Evolutionary conservation across 1,139 yeast species (phyloP).

Genomic region (Kluyveromyces sp.): DNA sequence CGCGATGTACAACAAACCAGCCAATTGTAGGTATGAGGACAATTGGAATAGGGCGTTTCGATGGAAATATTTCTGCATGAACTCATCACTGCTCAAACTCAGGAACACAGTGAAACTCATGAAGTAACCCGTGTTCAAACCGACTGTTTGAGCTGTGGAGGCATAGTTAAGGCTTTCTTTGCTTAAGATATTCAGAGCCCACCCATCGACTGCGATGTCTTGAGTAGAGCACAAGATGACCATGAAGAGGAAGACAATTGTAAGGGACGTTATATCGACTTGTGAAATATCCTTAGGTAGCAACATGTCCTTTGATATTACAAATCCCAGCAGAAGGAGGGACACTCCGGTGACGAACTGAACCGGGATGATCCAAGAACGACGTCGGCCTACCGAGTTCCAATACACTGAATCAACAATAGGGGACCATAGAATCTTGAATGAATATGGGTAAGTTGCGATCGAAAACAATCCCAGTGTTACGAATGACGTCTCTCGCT

Average conservation of each 20-base stretch:
- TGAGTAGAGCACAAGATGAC: constrained; percentile 94
- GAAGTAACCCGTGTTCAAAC: constrained; percentile 89
- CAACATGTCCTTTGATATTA: constrained; percentile 43
- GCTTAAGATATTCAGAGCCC: constrained; percentile 88
- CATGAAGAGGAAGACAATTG: constrained; percentile 58
- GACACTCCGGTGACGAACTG: constrained; percentile 71
- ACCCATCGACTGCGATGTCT: constrained; percentile 97
- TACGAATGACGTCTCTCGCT: constrained; percentile 63
- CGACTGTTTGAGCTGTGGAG: constrained; percentile 94
- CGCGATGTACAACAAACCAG: constrained; percentile 67
- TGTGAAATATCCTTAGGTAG: constrained; percentile 38
- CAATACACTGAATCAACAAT: constrained; percentile 82
- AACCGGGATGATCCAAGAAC: constrained; percentile 92
- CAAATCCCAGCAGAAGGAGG: constrained; percentile 54
- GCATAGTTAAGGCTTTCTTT: constrained; percentile 83
- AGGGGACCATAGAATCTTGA: constrained; percentile 92
- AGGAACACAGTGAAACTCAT: constrained; percentile 83
- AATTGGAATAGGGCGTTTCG: constrained; percentile 56
- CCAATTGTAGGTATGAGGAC: constrained; percentile 65
- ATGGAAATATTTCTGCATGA: constrained; percentile 73
- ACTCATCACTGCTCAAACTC: constrained; percentile 86
- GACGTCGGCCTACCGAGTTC: constrained; percentile 65
- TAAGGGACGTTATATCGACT: constrained; percentile 22
- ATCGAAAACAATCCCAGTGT: constrained; percentile 86
- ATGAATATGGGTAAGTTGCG: constrained; percentile 91